These are phyloP conservation scores for Pezicula rhizophila DNA, from an alignment of 2,329 filamentous ascomycete genomes.

Conservation along the genomic window DNA sequence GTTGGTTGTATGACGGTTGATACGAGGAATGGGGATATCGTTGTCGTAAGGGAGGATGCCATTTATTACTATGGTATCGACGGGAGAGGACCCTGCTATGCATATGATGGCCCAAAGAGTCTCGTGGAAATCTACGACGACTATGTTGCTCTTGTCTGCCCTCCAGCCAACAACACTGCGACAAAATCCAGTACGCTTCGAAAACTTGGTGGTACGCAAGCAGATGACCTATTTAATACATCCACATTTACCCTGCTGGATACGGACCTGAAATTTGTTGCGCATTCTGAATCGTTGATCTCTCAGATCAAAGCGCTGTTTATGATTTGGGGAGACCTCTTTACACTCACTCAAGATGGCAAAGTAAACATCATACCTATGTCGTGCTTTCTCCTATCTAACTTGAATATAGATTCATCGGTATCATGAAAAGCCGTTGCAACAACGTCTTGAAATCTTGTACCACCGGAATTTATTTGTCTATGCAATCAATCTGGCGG, in stretches of 20 bases:
- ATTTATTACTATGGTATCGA: constrained; percentile 88
- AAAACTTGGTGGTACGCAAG: constrained; percentile 65
- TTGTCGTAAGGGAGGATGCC: constrained; percentile 91
- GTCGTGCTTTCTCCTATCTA: neutral
- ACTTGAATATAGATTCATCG: constrained; percentile 59
- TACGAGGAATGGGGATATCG: constrained; percentile 70
- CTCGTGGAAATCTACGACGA: constrained; percentile 73
- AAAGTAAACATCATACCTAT: constrained; percentile 52
- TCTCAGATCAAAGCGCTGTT: constrained; percentile 77
- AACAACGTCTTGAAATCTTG: constrained; percentile 86
- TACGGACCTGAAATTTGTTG: constrained; percentile 81
- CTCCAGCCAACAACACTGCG: constrained; percentile 53
- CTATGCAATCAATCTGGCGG: constrained; percentile 84
- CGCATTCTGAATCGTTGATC: constrained; percentile 79
- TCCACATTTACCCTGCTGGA: constrained; percentile 90
- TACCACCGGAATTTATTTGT: constrained; percentile 93
- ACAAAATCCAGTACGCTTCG: constrained; percentile 49
- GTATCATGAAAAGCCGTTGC: constrained; percentile 85
- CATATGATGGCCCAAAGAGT: constrained; percentile 87
- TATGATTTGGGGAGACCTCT: constrained; percentile 85
- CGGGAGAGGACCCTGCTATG: constrained; percentile 79
- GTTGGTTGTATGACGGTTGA: constrained; percentile 95
- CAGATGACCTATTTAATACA: constrained; percentile 77
- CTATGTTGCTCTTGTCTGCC: constrained; percentile 82
- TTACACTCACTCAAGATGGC: constrained; percentile 83